These are phyloP conservation scores for Paraphysoderma sedebokerense DNA, from an alignment of 371 early-diverging fungal genomes.

Conservation along the genomic window DNA sequence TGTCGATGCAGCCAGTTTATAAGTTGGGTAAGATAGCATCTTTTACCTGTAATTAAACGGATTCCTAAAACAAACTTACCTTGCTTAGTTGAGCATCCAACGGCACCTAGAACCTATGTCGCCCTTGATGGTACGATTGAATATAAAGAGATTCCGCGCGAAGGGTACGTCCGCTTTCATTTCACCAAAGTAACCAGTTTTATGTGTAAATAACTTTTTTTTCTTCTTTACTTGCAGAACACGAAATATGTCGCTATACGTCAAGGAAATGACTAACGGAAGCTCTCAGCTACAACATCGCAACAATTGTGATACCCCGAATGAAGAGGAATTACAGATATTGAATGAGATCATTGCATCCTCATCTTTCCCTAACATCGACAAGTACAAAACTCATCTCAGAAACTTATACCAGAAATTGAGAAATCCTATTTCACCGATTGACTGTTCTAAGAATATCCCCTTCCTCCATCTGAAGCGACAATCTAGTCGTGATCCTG, in stretches of 20 bases:
- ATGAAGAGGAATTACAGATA: too few species aligned
- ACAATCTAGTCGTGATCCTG: conserved; percentile 6
- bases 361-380: too few species aligned
- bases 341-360: too few species aligned
- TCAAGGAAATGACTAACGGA: conserved; percentile 54
- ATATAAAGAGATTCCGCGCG: conserved; percentile 60
- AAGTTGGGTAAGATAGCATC: conserved; percentile 46
- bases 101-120: conserved; percentile 60
- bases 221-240: too few species aligned
- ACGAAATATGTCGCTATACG: conserved; percentile 49
- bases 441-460: too few species aligned
- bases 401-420: too few species aligned
- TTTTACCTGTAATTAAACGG: not conserved
- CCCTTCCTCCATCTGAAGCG: conserved; percentile 58
- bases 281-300: too few species aligned
- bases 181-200: conserved; percentile 4
- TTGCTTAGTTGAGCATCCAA: conserved; percentile 36
- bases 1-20: conserved; percentile 61
- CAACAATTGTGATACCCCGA: too few species aligned
- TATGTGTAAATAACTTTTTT: too few species aligned
- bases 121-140: conserved; percentile 62
- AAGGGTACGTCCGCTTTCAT: too few species aligned
- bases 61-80: conserved; percentile 12
- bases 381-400: too few species aligned
- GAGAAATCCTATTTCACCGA: too few species aligned